phyloP scores from a whole-genome alignment of 257 asterid species.

The Mitragyna speciosa region DNA sequence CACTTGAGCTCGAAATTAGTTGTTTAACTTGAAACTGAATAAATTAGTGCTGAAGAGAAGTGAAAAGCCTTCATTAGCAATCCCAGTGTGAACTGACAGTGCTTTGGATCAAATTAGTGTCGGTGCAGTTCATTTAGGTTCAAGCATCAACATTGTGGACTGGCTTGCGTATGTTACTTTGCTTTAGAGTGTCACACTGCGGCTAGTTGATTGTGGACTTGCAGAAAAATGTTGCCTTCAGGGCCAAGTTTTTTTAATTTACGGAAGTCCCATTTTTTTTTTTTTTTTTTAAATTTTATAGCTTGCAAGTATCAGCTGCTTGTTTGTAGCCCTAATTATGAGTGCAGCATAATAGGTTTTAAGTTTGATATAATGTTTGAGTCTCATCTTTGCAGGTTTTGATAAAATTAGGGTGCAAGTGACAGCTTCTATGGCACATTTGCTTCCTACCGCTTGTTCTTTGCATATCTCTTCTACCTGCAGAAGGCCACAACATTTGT shows the following conservation, averaged over 20 bases:
- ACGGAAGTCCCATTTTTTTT: background rate
- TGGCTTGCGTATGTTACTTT: background rate
- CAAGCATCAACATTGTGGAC: background rate
- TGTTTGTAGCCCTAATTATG: background rate
- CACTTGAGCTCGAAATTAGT: background rate
- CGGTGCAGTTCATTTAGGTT: background rate
- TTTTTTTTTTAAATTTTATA: too few relatives aligned
- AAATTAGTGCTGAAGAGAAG: background rate
- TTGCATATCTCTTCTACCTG: constrained; percentile 39
- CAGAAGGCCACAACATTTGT: constrained; percentile 31
- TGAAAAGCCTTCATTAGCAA: background rate
- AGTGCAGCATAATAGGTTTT: background rate
- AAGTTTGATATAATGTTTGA: background rate
- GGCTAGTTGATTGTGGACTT: background rate
- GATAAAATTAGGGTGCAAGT: constrained; percentile 8
- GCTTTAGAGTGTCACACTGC: background rate
- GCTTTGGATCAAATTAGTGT: background rate
- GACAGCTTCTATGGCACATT: constrained; percentile 57
- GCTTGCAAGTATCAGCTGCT: background rate
- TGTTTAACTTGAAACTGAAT: background rate
- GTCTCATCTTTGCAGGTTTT: constrained; percentile 35
- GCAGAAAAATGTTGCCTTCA: background rate
- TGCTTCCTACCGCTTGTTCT: constrained; percentile 58
- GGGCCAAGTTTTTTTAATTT: background rate
- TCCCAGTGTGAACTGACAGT: background rate